Conservation (phyloP, 73 alveolate species). For the Paramecium tetraurelia region DNA sequence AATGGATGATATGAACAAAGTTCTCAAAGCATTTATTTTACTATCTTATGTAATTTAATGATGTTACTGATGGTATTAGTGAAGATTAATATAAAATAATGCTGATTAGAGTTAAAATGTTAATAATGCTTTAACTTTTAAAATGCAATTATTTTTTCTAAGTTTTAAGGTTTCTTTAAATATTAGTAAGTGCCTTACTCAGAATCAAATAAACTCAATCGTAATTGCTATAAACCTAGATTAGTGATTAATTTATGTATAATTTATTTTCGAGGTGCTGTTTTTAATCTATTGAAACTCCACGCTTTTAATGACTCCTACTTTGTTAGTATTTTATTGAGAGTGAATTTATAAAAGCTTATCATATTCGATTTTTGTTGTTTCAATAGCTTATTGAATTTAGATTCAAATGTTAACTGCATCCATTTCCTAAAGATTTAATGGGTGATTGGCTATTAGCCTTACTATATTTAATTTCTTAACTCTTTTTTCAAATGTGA, state of each 20-base stretch:
- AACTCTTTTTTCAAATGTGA: not conserved
- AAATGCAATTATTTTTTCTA: not conserved
- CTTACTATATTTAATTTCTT: not conserved
- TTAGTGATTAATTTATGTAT: not conserved
- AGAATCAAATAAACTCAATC: not conserved
- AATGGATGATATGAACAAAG: not conserved
- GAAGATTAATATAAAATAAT: not conserved
- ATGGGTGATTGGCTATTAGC: not conserved
- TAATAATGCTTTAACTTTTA: not conserved
- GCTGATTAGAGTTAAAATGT: slow-evolving; percentile 13
- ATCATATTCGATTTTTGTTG: not conserved
- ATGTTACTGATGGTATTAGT: slow-evolving; percentile 12
- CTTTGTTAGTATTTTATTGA: not conserved
- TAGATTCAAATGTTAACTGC: not conserved
- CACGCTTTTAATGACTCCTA: not conserved
- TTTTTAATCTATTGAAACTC: not conserved
- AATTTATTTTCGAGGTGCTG: not conserved
- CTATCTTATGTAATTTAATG: slow-evolving; percentile 7
- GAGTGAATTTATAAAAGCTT: not conserved
- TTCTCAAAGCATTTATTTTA: slow-evolving; percentile 1
- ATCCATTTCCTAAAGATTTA: not conserved
- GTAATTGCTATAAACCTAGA: not conserved
- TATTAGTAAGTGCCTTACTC: not conserved
- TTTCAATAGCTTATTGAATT: not conserved
- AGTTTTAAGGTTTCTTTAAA: not conserved